phyloP scores from a whole-genome alignment of 257 asterid species.

The Nicotiana noctiflora region DNA sequence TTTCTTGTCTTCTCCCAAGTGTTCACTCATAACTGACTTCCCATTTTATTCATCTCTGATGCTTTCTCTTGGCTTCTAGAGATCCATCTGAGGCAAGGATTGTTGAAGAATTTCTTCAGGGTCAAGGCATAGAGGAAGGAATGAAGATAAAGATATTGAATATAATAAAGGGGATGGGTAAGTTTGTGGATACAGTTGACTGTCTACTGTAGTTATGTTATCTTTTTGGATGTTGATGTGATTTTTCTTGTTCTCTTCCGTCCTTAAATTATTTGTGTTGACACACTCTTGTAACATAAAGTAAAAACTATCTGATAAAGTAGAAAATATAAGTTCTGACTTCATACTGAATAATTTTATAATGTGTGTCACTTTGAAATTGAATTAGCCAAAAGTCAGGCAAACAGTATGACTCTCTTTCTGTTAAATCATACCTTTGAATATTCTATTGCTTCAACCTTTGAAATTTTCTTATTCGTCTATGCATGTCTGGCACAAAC shows the following conservation, averaged over 20 bases:
- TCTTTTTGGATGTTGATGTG: not conserved
- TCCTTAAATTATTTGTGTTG: not conserved
- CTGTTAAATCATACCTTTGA: not conserved
- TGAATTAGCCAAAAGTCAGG: not conserved
- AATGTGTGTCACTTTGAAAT: not conserved
- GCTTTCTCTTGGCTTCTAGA: slow-evolving; percentile 28
- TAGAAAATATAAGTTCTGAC: not conserved
- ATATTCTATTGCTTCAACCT: not conserved
- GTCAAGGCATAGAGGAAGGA: slow-evolving; percentile 57
- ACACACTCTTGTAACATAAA: not conserved
- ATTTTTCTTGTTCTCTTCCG: not conserved
- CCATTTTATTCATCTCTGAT: not conserved
- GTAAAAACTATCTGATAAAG: not conserved
- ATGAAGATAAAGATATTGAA: slow-evolving; percentile 41
- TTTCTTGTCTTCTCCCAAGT: not conserved
- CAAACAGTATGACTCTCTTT: not conserved
- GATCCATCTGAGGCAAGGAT: slow-evolving; percentile 71
- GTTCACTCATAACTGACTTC: slow-evolving; percentile 4
- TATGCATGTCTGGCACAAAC: not conserved
- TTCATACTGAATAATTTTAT: not conserved
- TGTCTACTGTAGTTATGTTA: not conserved
- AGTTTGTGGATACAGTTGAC: slow-evolving; percentile 1
- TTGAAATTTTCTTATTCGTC: not conserved
- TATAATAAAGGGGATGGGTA: slow-evolving; percentile 86
- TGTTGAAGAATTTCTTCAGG: slow-evolving; percentile 75